Percentiles rank a stretch among this genome's conserved stretches.
phyloP scores from a whole-genome alignment of 768 basidiomycete species.

The Tephrocybe sp. region DNA sequence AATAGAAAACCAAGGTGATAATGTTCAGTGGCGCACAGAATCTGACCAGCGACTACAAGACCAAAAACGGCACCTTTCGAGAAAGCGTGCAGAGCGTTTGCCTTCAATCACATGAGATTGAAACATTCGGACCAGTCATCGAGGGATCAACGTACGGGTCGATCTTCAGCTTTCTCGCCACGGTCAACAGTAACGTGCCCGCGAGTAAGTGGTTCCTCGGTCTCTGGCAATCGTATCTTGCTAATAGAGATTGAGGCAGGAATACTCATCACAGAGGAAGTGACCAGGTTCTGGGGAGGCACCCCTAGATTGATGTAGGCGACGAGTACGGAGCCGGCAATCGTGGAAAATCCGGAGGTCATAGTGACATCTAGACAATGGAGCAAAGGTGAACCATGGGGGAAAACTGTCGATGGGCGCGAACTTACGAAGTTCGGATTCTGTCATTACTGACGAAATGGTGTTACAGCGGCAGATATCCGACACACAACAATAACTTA shows the following conservation, averaged over 20 bases:
- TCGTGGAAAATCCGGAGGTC: constrained; percentile 93
- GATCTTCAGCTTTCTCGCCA: constrained; percentile 54
- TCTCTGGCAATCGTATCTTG: constrained; percentile 83
- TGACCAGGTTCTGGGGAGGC: constrained; percentile 76
- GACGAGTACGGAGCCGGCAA: constrained; percentile 84
- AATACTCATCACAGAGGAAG: constrained; percentile 92
- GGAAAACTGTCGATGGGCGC: neutral
- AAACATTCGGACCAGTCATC: neutral
- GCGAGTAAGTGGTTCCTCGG: constrained; percentile 82
- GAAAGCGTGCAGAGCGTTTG: constrained; percentile 88
- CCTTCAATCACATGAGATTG: constrained; percentile 25
- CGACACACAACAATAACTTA: constrained; percentile 21
- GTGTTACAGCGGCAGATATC: neutral
- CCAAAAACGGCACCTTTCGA: constrained; percentile 83
- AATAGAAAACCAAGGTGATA: constrained; percentile 7
- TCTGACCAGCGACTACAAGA: constrained; percentile 82
- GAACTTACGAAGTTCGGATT: constrained; percentile 69
- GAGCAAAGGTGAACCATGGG: neutral
- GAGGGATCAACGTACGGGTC: constrained; percentile 38
- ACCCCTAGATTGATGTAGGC: constrained; percentile 83
- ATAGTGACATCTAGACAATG: constrained; percentile 57
- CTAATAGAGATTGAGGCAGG: constrained; percentile 92
- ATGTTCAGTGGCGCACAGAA: constrained; percentile 49
- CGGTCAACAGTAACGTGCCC: constrained; percentile 80
- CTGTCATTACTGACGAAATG: constrained; percentile 60